Evolutionary conservation across 1,284 basidiomycete genomes (phyloP), one percentile per base, ranked within the genome.

Genomic region (Pulchroboletus neoregius): DNA sequence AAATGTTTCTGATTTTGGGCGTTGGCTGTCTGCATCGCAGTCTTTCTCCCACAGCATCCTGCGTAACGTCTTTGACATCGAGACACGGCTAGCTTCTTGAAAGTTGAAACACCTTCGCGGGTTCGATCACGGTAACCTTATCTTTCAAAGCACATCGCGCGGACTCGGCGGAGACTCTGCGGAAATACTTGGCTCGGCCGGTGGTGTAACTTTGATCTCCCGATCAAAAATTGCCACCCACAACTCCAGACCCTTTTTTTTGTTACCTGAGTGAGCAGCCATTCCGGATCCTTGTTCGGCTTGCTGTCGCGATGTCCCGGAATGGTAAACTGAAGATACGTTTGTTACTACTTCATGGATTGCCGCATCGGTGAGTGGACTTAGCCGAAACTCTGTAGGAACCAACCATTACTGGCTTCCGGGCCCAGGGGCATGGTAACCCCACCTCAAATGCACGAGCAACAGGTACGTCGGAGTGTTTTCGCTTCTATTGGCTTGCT

Each of bases 71-170:
- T 36, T 39, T 23, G 15, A 27, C 24, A n/a, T 27, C 26, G 5
- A 31, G 27, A 33, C 31, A 22, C 7, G 8, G 7, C 28, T 6
- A 38, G 12, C 15, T 15, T 23, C 22, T 33, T 26, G 24, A 16
- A 31, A 30, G 35, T 8, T 39, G 40, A 32, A 55, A 49, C 43
- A 39, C 2, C 26, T 45, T 58, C 40, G 34, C 31, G 31, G 45
- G 7, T 42, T 22, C 20, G 11, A 39, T 34, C 37, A 16, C 10
- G 23, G 7, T 11, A 43, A 31, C 50, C 34, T 40, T 32, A 49
- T 42, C 23, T 41, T 36, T 18, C 22, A 3, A 13, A 15, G 31
- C 28, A 15, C 20, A 24, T 28, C 12, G 1, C 16, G 18, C 15
- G 13, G 20, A 22, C n/a, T 15, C 5, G 2, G 32, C 10, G 56